These are phyloP conservation scores for Termitomyces sp. DNA, from an alignment of 768 basidiomycete genomes.

Conservation along the genomic window DNA sequence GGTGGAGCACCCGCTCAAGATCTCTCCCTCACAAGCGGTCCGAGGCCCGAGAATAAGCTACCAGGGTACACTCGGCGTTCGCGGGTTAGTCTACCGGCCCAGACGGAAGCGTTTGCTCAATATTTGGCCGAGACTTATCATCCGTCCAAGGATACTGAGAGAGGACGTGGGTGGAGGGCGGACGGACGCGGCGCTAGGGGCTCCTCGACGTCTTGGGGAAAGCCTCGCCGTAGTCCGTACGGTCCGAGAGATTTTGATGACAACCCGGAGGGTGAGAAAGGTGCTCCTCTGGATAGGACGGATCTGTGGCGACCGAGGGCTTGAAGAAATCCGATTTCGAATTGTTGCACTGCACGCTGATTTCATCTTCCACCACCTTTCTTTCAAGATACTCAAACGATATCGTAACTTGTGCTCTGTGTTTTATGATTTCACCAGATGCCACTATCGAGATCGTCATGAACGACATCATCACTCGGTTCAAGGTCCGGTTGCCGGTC, in stretches of 20 bases:
- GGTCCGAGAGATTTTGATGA: not conserved
- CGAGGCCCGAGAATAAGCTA: slow-evolving; percentile 2
- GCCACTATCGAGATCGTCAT: not conserved
- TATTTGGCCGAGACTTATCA: slow-evolving; percentile 7
- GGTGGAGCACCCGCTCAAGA: slow-evolving; percentile 3
- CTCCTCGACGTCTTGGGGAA: not conserved
- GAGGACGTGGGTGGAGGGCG: slow-evolving; percentile 3
- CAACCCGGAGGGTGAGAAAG: not conserved
- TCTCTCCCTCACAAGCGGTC: slow-evolving; percentile 4
- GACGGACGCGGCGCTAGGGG: not conserved
- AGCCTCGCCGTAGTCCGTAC: not conserved
- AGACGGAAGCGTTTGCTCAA: slow-evolving; percentile 14
- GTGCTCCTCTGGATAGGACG: not conserved
- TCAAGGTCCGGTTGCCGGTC: slow-evolving; percentile 1
- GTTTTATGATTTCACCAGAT: too few species aligned
- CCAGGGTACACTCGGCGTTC: slow-evolving; percentile 5
- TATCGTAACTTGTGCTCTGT: not conserved
- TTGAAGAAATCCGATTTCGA: not conserved
- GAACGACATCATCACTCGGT: not conserved
- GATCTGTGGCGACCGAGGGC: not conserved
- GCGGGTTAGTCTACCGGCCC: slow-evolving; percentile 14
- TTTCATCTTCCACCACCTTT: not conserved
- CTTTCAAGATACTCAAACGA: not conserved
- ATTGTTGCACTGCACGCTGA: not conserved
- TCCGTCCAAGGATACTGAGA: not conserved